Evolutionary conservation across 768 basidiomycete species (phyloP), one percentile per base, ranked within the genome.

Genomic region (Pleurotus tuoliensis): DNA sequence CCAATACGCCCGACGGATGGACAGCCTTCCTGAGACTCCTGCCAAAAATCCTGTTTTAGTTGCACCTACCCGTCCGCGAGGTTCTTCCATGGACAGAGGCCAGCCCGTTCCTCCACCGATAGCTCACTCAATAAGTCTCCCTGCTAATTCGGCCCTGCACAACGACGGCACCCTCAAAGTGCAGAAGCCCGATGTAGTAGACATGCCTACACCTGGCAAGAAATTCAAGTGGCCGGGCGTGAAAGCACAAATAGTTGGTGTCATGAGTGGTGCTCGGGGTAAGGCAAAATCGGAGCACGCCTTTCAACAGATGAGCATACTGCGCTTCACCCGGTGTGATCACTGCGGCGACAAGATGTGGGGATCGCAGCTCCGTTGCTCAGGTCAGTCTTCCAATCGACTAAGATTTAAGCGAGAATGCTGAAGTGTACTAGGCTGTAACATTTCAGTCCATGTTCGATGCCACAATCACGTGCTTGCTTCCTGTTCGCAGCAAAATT

Each of bases 301-400:
- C 59, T 98, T 98, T 79, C 90, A 93, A 66, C 93, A 90, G 61
- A 76, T 92, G 60, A 96, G 87, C 63, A 83, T 94, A 25, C 75
- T 98, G 56, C 83, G 95, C 38, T 90, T 97, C 57, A 87, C 92
- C 25, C 82, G 92, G 41, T 99, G 97, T 67, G 97, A 98, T 64
- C 88, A 95, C 55, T 99, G 97, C 67, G 88, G 87, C 34, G 97
- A 98, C 67, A 99, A 98, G 77, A 86, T 98, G 86, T 99, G 95
- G 94, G 96, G 96, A 5, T 84, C 94, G n/a, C 94, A 95, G 66
- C 78, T 92, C 53, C 87, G 92, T 30, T 99, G 97, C 67, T 82
- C 87, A 61, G 79, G 96, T 94, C 8, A 16, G 24, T 30, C 44
- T 25, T 41, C 44, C 16, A 52, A 34, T n/a, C 27, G 44, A 22